These are phyloP conservation scores for Torrubiella hemipterigena DNA, from an alignment of 2,329 filamentous ascomycete genomes.

Conservation along the genomic window DNA sequence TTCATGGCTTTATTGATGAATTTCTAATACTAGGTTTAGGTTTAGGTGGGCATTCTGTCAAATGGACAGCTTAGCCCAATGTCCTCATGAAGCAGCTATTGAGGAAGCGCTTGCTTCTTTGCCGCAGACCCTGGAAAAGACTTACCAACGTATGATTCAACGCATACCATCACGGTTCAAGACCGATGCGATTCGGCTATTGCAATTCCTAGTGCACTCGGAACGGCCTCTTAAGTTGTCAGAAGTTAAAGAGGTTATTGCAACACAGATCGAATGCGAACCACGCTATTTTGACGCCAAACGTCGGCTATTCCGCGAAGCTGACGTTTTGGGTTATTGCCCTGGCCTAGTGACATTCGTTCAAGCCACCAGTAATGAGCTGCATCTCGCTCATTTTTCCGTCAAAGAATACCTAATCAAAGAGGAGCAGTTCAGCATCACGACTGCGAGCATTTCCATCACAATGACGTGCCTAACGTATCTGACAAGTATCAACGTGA, in stretches of 20 bases:
- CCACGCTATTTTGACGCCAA: conserved; percentile 6
- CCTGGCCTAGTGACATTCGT: conserved; percentile 8
- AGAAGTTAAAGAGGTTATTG: conserved; percentile 12
- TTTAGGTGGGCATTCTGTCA: neutral
- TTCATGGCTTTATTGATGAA: neutral
- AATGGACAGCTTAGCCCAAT: neutral
- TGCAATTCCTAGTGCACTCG: conserved; percentile 12
- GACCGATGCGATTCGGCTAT: conserved; percentile 8
- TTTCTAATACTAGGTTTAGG: neutral
- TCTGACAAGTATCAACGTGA: no score
- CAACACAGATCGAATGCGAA: conserved; percentile 8
- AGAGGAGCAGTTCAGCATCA: no score
- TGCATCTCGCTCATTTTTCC: conserved; percentile 14
- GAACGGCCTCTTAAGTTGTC: conserved; percentile 7
- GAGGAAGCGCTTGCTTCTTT: conserved; percentile 7
- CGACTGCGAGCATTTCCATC: no score
- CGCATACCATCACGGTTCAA: conserved; percentile 7
- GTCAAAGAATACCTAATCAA: conserved; percentile 15
- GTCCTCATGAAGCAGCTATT: neutral
- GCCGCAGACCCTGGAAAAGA: conserved; percentile 11
- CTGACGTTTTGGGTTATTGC: conserved; percentile 9
- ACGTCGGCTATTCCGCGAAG: neutral
- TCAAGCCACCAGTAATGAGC: conserved; percentile 3
- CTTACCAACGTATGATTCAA: conserved; percentile 11
- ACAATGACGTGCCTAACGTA: no score